Base-by-base conservation (phyloP, 2,329 filamentous ascomycete genomes). In the Monilinia fructigena region DNA sequence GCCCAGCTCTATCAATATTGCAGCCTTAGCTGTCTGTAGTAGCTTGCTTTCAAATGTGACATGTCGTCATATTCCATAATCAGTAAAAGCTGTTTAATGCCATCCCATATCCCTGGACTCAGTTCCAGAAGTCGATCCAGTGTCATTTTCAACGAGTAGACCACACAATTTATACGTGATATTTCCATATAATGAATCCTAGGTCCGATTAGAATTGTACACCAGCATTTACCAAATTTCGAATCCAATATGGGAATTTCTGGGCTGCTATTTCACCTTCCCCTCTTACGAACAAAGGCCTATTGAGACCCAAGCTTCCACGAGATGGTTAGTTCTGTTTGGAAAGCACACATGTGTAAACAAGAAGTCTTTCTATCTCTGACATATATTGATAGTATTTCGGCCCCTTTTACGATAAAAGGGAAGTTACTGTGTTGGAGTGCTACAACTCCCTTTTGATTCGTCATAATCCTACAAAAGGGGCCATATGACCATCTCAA, bases 61-160 rank as follows among this genome's bases (percentile, higher is more conserved):
- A 1, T 20, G 3, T 28, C 8, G 0, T 20, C 0, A 28, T 12
- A 1, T 45, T 1, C 8, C 1, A 28, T 1, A 1, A 8, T 6
- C 20, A 58, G 20, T 2, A 16, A 20, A 47, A 58, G 26, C 10
- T 47, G 20, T 45, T 59, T 23, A 7, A 59, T 5, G 4, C 55
- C 40, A 7, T 35, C 8, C 11, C 18, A 3, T 8, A n/a, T n/a
- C 1, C 18, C 26, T 59, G 18, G 16, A 5, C 16, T 23, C 11
- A 18, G 16, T 14, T 14, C 12, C 7, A 59, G 20, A 14, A 48
- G 10, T 0, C 7, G 12, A 0, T 1, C 26, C 12, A 48, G 20
- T 31, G 26, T 11, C 20, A 4, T 5, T 16, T 31, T 1, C 2
- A 31, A 1, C 3, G 1, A 7, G 4, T 31, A 26, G 18, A 11